Evolutionary conservation across 176 grass and related monocot genomes (phyloP).

Genomic region (Oryza rufipogon): DNA sequence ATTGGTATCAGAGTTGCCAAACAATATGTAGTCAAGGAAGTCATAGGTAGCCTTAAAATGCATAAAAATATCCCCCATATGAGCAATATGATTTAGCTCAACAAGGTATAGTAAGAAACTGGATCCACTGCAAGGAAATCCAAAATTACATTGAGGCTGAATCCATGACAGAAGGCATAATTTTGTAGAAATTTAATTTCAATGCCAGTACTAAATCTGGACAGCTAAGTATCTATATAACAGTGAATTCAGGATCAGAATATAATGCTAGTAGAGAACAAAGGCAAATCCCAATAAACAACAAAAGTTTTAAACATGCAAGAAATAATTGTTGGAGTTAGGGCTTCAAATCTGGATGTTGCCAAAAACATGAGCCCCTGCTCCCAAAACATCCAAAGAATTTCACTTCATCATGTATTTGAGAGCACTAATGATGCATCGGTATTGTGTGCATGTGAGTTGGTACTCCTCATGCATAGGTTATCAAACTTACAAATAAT

Average conservation of each 20-base stretch:
- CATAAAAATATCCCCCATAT: constrained; percentile 29
- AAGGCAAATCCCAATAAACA: constrained; percentile 1
- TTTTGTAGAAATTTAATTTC: neutral
- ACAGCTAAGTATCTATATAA: neutral
- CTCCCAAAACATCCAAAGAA: neutral
- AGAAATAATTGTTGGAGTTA: neutral
- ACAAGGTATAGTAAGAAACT: constrained; percentile 8
- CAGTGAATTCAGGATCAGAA: constrained; percentile 7
- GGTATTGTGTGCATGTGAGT: neutral
- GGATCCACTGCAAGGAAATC: neutral
- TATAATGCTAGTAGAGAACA: neutral
- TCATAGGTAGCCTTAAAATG: constrained; percentile 2
- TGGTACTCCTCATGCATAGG: constrained; percentile 9
- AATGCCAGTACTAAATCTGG: neutral
- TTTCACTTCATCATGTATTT: constrained; percentile 18
- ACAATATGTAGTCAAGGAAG: neutral
- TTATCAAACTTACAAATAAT: constrained; percentile 8
- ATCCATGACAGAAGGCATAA: neutral
- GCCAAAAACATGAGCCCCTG: neutral
- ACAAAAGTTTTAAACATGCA: neutral
- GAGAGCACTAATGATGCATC: neutral
- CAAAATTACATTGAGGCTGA: neutral
- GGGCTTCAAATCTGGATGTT: neutral
- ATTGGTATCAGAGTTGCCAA: constrained; percentile 23
- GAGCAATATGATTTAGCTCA: neutral